A percentile compares a stretch with the other conserved stretches of the same genome.
Conservation (phyloP, 208 protist genomes). For the Tritrichomonas foetus region DNA sequence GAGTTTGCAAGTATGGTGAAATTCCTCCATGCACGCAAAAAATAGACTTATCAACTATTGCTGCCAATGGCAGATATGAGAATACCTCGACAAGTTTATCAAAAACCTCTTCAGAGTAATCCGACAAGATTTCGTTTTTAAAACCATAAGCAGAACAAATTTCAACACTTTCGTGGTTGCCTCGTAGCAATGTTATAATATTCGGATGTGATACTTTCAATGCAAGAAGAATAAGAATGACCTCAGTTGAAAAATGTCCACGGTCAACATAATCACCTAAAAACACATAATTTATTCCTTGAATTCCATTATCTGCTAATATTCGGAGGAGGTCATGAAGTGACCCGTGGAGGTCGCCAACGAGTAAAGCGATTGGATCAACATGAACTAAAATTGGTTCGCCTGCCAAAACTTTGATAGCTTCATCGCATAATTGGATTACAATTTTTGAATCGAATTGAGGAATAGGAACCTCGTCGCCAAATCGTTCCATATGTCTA, state of each 20-base stretch:
- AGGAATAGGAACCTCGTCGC: too few relatives aligned
- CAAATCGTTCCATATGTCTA: too few relatives aligned
- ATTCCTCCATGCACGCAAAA: background rate
- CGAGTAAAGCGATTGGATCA: too few relatives aligned
- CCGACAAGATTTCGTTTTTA: background rate
- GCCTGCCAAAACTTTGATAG: too few relatives aligned
- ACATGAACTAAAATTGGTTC: too few relatives aligned
- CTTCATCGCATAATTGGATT: too few relatives aligned
- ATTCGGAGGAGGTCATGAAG: too few relatives aligned
- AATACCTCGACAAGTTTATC: background rate
- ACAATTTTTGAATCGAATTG: too few relatives aligned
- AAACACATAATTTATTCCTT: too few relatives aligned
- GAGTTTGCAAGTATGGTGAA: background rate
- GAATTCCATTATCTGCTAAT: too few relatives aligned
- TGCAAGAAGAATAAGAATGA: conserved; percentile 7
- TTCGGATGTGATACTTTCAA: background rate
- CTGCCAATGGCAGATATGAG: background rate
- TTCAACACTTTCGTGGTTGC: background rate
- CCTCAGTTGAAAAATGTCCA: background rate
- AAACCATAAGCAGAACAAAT: conserved; percentile 31
- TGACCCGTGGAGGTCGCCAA: too few relatives aligned
- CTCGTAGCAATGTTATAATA: background rate
- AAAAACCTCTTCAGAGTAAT: background rate
- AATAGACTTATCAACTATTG: background rate
- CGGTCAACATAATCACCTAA: too few relatives aligned